A percentile compares a stretch with the other conserved stretches of the same genome.
phyloP scores from a whole-genome alignment of 805 yeast genomes.

The Wickerhamomyces ciferrii region DNA sequence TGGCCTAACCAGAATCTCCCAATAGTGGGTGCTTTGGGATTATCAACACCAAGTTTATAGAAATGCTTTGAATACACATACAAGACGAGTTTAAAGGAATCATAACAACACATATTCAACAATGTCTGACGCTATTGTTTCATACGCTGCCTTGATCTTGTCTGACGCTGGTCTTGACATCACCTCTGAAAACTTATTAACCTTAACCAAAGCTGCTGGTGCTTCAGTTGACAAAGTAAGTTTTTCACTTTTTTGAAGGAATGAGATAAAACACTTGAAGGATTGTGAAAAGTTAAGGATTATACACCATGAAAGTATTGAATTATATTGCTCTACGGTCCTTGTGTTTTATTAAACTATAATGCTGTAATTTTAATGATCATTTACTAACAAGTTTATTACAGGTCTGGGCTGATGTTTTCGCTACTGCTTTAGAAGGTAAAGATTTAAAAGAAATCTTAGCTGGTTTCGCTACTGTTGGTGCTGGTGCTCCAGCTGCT shows the following conservation, averaged over 20 bases:
- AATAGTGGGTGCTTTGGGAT: neutral
- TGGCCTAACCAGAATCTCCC: neutral
- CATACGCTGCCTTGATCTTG: constrained; percentile 97
- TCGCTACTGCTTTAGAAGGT: constrained; percentile 78
- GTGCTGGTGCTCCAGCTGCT: constrained; percentile 46
- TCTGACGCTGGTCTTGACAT: constrained; percentile 96
- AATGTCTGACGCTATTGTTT: constrained; percentile 93
- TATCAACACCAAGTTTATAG: neutral
- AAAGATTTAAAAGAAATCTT: constrained; percentile 69
- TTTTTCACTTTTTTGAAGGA: neutral
- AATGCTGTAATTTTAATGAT: neutral
- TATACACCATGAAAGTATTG: no score
- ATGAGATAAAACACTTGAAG: constrained; percentile 1
- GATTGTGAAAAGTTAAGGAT: neutral
- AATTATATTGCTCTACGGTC: no score
- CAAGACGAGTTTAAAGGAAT: neutral
- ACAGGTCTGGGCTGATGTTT: constrained; percentile 73
- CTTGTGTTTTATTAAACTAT: no score
- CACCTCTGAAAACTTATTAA: constrained; percentile 73
- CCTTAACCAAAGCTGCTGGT: constrained; percentile 73
- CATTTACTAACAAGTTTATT: constrained; percentile 13
- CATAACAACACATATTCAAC: constrained; percentile 10
- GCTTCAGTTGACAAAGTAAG: constrained; percentile 58
- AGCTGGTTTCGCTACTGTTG: constrained; percentile 47
- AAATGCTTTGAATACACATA: neutral